Evolutionary conservation across 1,139 yeast species (phyloP), one percentile per base, ranked within the genome.

Genomic region (Saccharomyces uvarum): DNA sequence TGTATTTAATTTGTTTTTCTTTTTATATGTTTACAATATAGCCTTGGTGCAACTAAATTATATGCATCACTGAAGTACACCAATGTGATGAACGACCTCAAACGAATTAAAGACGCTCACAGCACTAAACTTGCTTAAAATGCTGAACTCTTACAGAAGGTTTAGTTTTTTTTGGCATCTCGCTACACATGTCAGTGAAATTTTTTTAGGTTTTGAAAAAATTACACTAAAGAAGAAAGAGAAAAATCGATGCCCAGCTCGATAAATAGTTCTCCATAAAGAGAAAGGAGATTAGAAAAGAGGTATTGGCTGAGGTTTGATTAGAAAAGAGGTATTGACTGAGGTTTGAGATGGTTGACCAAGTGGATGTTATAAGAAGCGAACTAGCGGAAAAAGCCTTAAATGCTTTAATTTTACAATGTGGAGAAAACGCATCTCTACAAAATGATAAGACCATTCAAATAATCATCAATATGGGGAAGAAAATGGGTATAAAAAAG

Each of bases 391-490:
- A 53, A 24, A 60, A 59, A 41, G 68, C 68, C 2, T 47, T 68
- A 8, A 57, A 56, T 6, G 59, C 71, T 4, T 51, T 68, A 28
- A 50, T 64, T 13, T 47, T 56, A 16, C 65, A 62, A 47, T 65
- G 68, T 51, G 42, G 56, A 9, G 52, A 51, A 2, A 69, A 66
- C 54, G 53, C 61, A 19, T 60, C 58, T 26, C 55, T 68, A 26
- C 53, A 57, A 14, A 56, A 61, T 41, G 69, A 67, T 51, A 61
- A 60, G 47, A 61, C 62, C 63, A 63, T 86, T 3, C 79, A 76
- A 59, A 64, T 85, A 48, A 77, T 83, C 51, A 73, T 86, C 53
- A 82, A 82, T 62, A 77, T 83, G 21, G 75, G 73, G 24, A 73
- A 73, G 44, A 80, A 81, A 33, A 72, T 84, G 19, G 68, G 80